Evolutionary conservation across 176 grass and related monocot genomes (phyloP).

Genomic region (maize (Zea mays)): Zm-B73-REFERENCE-NAM-5.0 NC_050100.1:118136501-118137000

Average conservation of each 20-base stretch:
- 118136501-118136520: slow-evolving; percentile 44
- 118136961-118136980: slow-evolving; percentile 69
- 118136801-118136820: slow-evolving; percentile 41
- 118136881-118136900: slow-evolving; percentile 40
- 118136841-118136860: slow-evolving; percentile 53
- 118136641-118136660: neutral
- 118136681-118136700: neutral
- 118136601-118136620: slow-evolving; percentile 55
- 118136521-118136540: slow-evolving; percentile 37
- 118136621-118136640: slow-evolving; percentile 51
- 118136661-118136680: neutral
- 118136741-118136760: neutral
- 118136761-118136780: slow-evolving; percentile 51
- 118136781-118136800: slow-evolving; percentile 48
- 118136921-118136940: slow-evolving; percentile 75
- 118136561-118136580: slow-evolving; percentile 26
- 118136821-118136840: slow-evolving; percentile 50
- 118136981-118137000: slow-evolving; percentile 65
- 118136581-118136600: slow-evolving; percentile 18
- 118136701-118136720: neutral
- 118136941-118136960: slow-evolving; percentile 90
- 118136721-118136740: neutral
- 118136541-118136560: neutral
- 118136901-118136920: slow-evolving; percentile 51
- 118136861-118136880: slow-evolving; percentile 49